These are phyloP conservation scores for Aspergillus latus DNA, from an alignment of 2,329 filamentous ascomycete genomes.

Conservation along the genomic window DNA sequence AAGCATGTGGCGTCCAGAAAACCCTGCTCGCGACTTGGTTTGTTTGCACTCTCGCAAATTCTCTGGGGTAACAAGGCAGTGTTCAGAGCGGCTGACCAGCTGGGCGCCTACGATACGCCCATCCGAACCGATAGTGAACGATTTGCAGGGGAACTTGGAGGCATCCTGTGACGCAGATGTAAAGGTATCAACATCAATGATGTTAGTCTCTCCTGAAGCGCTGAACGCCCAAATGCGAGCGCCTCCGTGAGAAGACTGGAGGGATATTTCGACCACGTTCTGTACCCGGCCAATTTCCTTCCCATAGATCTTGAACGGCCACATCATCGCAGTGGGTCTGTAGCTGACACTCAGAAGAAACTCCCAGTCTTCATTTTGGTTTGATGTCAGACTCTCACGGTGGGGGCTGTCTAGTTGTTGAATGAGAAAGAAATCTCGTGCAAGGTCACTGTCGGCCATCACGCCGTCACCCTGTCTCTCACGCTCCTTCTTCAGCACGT, in stretches of 20 bases:
- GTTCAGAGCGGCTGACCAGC: conserved; percentile 19
- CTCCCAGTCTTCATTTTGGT: conserved; percentile 44
- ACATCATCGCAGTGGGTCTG: conserved; percentile 40
- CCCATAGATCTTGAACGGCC: conserved; percentile 53
- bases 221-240: conserved; percentile 56
- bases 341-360: conserved; percentile 38
- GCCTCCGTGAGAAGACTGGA: conserved; percentile 44
- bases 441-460: conserved; percentile 37
- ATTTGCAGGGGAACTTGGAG: conserved; percentile 25
- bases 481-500: conserved; percentile 37
- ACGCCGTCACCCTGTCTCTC: conserved; percentile 32
- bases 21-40: conserved; percentile 22
- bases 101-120: conserved; percentile 27
- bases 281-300: conserved; percentile 49
- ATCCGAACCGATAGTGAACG: conserved; percentile 26
- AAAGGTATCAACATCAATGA: conserved; percentile 48
- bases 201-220: conserved; percentile 44
- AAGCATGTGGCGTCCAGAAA: conserved; percentile 26
- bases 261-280: conserved; percentile 52
- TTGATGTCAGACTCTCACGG: conserved; percentile 33
- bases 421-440: conserved; percentile 35
- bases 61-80: conserved; percentile 9
- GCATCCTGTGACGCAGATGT: conserved; percentile 17
- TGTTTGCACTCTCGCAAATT: conserved; percentile 31
- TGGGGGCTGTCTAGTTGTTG: conserved; percentile 27